Evolutionary conservation across 202 grass and related monocot species (phyloP).

Genomic region (Saccharum hybrid): DNA sequence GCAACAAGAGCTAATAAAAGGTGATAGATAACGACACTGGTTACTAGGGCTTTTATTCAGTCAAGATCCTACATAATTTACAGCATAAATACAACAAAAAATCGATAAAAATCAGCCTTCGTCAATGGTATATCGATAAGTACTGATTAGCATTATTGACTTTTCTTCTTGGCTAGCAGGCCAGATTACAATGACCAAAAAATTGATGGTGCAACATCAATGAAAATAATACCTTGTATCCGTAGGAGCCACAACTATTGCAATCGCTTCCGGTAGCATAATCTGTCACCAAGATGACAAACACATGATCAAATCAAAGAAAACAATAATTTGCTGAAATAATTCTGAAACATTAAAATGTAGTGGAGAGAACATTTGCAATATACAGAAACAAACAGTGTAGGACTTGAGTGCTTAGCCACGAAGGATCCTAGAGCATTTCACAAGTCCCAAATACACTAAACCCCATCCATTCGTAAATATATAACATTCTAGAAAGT

Average conservation of each 20-base stretch:
- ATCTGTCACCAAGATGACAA: constrained; percentile 57
- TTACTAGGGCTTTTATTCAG: neutral
- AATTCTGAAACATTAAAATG: constrained; percentile 15
- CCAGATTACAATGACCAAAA: constrained; percentile 25
- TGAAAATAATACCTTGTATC: constrained; percentile 75
- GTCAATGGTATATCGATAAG: neutral
- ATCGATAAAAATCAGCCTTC: neutral
- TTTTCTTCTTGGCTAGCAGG: constrained; percentile 8
- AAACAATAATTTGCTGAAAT: constrained; percentile 10
- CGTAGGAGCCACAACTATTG: constrained; percentile 98
- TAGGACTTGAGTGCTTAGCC: neutral
- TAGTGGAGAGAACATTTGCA: too few species aligned
- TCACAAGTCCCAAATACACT: neutral
- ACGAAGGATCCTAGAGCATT: constrained; percentile 21
- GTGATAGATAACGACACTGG: neutral
- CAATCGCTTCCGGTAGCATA: constrained; percentile 98
- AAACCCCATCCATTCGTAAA: neutral
- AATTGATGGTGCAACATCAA: neutral
- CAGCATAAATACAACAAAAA: neutral
- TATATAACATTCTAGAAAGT: neutral
- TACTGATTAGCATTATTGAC: constrained; percentile 6
- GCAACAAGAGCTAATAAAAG: constrained; percentile 3
- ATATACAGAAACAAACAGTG: constrained; percentile 3
- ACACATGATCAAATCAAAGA: constrained; percentile 21
- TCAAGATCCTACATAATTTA: neutral